Base-by-base conservation (phyloP, 2,329 filamentous ascomycete species). In the Furcasterigmium furcatum region DNA sequence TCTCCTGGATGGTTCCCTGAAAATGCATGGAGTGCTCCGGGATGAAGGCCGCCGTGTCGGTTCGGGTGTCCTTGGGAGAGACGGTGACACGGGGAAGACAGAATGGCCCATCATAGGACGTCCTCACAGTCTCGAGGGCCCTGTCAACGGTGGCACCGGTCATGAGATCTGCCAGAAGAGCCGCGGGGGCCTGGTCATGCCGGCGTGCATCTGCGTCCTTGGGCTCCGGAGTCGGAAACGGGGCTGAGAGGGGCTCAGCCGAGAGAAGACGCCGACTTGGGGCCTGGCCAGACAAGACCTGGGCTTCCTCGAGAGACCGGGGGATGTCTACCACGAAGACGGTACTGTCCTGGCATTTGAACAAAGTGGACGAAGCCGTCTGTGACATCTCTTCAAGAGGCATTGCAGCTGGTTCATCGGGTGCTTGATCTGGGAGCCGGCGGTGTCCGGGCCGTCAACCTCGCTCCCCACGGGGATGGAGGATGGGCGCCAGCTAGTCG, bases 291-390 rank as follows among this genome's bases (percentile, higher is more conserved):
- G 66, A 59, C 12, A 67, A 66, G 27, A 74, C 72, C 63, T 91
- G 87, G 16, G 79, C 80, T 48, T 80, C 72, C 52, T 87, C 82
- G 32, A 91, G 77, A 2, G 87, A 88, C 16, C 72, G 69, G 20
- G 87, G 86, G 38, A 90, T 78, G 56, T 91, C 87, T 43, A 91
- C 62, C 21, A 90, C 61, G 19, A 80, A 69, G 44, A 84, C 63
- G 38, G 75, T 36, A 16, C 16, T 8, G 18, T 36, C 34, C 19
- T 20, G 3, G 71, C 41, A 65, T 58, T 36, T 19, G 62, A 77
- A 85, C 34, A 86, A 60, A 19, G 85, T 19, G 4, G 34, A 36
- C n/a, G 16, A 19, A 9, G 16, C 14, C 19, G n/a, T 12, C 10
- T 16, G 12, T 19, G 4, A 7, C 9, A 12, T 3, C 9, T 14